A percentile compares a stretch with the other conserved stretches of the same genome.
Evolutionary conservation across 805 yeast species (phyloP).

Genomic region (Blastobotrys mokoenaii): DNA sequence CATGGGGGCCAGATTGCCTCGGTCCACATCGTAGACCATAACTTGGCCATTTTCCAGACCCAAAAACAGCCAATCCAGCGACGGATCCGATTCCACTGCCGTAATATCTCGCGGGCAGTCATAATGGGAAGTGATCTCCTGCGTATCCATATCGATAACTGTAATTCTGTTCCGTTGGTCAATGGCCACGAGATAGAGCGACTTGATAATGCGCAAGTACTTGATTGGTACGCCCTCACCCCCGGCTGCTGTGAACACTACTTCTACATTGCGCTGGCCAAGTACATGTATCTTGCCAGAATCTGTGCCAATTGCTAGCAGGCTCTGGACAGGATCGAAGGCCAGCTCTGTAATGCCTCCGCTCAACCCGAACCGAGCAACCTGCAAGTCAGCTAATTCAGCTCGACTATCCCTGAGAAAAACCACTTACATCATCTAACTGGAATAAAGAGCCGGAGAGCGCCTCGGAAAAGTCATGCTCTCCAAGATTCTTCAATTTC

Average conservation of each 20-base stretch:
- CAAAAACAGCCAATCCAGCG: conserved; percentile 75
- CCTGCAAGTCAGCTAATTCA: conserved; percentile 9
- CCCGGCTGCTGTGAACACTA: conserved; percentile 25
- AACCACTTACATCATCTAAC: conserved; percentile 23
- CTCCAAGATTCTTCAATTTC: conserved; percentile 16
- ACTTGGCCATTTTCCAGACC: conserved; percentile 74
- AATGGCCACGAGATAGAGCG: conserved; percentile 69
- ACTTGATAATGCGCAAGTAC: conserved; percentile 61
- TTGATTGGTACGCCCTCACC: conserved; percentile 30
- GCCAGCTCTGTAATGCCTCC: conserved; percentile 64
- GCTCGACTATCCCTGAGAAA: neutral
- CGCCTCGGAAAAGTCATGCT: conserved; percentile 27
- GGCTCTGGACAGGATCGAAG: conserved; percentile 81
- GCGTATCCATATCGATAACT: conserved; percentile 62
- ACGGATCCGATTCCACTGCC: conserved; percentile 70
- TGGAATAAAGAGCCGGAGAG: conserved; percentile 23
- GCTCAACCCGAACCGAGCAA: conserved; percentile 46
- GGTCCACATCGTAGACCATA: conserved; percentile 70
- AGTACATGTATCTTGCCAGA: conserved; percentile 64
- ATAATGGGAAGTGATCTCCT: conserved; percentile 50
- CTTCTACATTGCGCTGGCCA: conserved; percentile 78
- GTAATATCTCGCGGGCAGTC: conserved; percentile 60
- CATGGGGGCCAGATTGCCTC: conserved; percentile 57
- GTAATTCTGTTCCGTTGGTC: conserved; percentile 53
- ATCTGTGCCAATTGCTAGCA: conserved; percentile 73